These are phyloP conservation scores for Citrullus amarus DNA, from an alignment of 306 rosid genomes.

Conservation along the genomic window DNA sequence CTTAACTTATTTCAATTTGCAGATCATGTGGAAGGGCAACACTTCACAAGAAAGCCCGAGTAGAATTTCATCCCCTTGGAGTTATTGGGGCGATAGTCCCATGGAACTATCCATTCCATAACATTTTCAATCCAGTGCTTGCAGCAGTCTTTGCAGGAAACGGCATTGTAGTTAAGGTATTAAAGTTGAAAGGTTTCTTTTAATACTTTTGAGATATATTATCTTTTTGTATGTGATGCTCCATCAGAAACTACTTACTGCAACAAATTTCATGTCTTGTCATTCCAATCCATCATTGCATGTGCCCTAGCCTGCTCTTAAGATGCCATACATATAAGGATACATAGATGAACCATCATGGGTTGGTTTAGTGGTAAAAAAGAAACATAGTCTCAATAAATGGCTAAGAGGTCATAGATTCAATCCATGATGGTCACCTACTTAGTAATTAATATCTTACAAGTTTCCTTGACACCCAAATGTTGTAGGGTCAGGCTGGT, in stretches of 20 bases:
- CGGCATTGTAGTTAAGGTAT: conserved; percentile 79
- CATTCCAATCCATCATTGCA: neutral
- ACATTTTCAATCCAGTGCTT: conserved; percentile 83
- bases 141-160: conserved; percentile 90
- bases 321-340: conserved; percentile 9
- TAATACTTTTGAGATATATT: conserved; percentile 6
- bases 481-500: too few relatives aligned
- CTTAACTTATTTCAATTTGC: conserved; percentile 14
- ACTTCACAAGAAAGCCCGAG: conserved; percentile 77
- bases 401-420: too few relatives aligned
- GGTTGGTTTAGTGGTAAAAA: too few relatives aligned
- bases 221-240: conserved; percentile 2
- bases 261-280: neutral
- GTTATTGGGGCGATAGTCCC: conserved; percentile 90
- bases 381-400: too few relatives aligned
- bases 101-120: conserved; percentile 91
- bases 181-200: conserved; percentile 5
- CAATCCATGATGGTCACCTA: too few relatives aligned
- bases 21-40: conserved; percentile 80
- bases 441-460: too few relatives aligned
- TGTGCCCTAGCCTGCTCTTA: neutral
- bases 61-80: conserved; percentile 90
- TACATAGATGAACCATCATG: neutral
- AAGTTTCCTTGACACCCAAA: too few relatives aligned
- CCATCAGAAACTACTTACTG: neutral